Evolutionary conservation across 169 alveolate genomes (phyloP).

Genomic region (Plasmodium inui): DNA sequence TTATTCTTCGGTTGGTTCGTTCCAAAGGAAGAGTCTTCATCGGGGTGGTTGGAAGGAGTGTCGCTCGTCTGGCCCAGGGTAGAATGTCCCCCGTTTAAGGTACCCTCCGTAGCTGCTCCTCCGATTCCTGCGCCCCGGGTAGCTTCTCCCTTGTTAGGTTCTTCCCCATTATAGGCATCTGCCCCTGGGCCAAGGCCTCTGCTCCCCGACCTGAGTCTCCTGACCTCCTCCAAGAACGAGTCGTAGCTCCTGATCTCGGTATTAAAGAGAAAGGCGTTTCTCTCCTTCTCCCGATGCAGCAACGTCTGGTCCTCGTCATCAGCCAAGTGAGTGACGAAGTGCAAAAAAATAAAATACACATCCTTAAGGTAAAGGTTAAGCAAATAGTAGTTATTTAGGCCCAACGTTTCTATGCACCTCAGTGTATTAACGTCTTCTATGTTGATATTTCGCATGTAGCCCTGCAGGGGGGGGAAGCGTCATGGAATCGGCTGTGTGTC

Average conservation of each 20-base stretch:
- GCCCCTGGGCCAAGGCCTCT: too few relatives aligned
- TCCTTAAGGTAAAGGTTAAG: slow-evolving; percentile 28
- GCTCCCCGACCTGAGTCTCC: not conserved
- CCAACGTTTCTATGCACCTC: slow-evolving; percentile 27
- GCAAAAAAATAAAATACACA: slow-evolving; percentile 26
- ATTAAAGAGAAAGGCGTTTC: slow-evolving; percentile 40
- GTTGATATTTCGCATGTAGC: slow-evolving; percentile 48
- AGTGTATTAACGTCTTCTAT: slow-evolving; percentile 7
- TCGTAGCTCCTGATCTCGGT: slow-evolving; percentile 12
- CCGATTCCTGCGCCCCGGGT: too few relatives aligned
- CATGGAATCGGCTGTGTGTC: too few relatives aligned
- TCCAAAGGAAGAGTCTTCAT: not conserved
- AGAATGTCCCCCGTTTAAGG: not conserved
- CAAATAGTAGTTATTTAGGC: slow-evolving; percentile 27
- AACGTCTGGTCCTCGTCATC: not conserved
- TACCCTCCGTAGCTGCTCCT: not conserved
- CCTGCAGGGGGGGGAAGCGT: not conserved
- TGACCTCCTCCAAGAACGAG: not conserved
- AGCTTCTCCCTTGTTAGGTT: not conserved
- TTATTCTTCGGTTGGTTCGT: not conserved
- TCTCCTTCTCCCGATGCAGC: not conserved
- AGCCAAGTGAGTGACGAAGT: not conserved
- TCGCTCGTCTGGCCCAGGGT: not conserved
- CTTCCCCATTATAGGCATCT: too few relatives aligned
- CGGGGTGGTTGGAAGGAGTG: not conserved